phyloP scores from a whole-genome alignment of 371 early-diverging fungal genomes.

The Mortierella sp. region DNA sequence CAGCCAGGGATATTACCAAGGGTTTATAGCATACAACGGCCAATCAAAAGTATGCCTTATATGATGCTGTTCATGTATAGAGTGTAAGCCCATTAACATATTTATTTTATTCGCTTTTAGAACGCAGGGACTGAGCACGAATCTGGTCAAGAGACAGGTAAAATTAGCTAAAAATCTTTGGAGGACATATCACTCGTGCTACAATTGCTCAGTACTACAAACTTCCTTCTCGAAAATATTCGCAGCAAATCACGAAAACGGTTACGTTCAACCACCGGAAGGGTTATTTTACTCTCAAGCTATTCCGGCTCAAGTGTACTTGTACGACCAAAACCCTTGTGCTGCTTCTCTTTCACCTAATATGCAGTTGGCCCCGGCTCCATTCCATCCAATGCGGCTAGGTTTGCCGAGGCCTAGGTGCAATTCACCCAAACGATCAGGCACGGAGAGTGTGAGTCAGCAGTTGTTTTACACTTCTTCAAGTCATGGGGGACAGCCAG shows the following conservation, averaged over 20 bases:
- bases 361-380: not conserved
- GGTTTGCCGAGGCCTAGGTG: not conserved
- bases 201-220: too few relatives aligned
- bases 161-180: not conserved
- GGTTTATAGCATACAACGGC: not conserved
- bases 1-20: conserved; percentile 17
- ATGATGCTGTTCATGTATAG: not conserved
- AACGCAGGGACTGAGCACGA: not conserved
- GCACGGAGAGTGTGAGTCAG: not conserved
- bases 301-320: conserved; percentile 12
- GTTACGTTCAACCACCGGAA: conserved; percentile 15
- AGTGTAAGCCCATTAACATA: not conserved
- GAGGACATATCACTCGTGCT: too few relatives aligned
- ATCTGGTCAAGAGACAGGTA: not conserved
- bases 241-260: not conserved
- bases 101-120: not conserved
- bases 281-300: conserved; percentile 22
- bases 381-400: conserved; percentile 9
- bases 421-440: not conserved
- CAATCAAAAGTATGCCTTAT: not conserved
- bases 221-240: too few relatives aligned
- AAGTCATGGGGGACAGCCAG: conserved; percentile 4
- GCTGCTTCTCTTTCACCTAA: not conserved
- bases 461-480: not conserved
- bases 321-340: conserved; percentile 21